Evolutionary conservation across 2,329 filamentous ascomycete species (phyloP), one percentile per base, ranked within the genome.

Genomic region (Knufia petricola): DNA sequence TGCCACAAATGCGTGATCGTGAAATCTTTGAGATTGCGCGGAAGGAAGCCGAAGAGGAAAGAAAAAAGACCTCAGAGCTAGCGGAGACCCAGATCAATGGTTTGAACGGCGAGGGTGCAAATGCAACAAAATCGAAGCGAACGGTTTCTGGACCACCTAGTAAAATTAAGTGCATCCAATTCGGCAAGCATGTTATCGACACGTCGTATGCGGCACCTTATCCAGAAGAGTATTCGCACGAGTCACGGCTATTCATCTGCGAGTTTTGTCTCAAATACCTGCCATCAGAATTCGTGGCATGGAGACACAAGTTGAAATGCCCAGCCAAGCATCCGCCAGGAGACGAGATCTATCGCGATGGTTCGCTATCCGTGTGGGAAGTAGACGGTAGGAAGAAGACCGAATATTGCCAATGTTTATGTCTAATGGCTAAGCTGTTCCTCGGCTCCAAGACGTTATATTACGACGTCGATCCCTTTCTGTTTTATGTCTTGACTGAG

Each of bases 241-340:
- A 98, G 63, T 83, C 87, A 24, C 85, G 95, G 31, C 77, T 98
- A n/a, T 96, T 95, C 67, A 96, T 98, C 55, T 98, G 92, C 74
- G 94, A 98, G 66, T 98, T 96, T 66, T 98, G 92, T 64, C 74
- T 98, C 52, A 98, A 96, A 68, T 98, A 98, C 70, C 95, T 98
- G 88, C 95, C 94, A 66, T 96, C 92, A 15, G 90, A 95, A 64
- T 96, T 94, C 60, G 92, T 98, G 23, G 90, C 92, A 12, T 96
- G 90, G 87, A 80, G 92, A 46, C 92, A 98, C 68, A 96, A 96
- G 70, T 78, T 88, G 59, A 98, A 98, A 70, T 98, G 92, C 59
- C 85, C 87, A 4, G 88, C 88, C 30, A 96, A 96, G 65, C 89
- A 96, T 61, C 94, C 92, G 2, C 94, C 94, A 0, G 92, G 92